Conservation (phyloP, 1,139 yeast species). For the Kurtzmaniella quercitrusa region DNA sequence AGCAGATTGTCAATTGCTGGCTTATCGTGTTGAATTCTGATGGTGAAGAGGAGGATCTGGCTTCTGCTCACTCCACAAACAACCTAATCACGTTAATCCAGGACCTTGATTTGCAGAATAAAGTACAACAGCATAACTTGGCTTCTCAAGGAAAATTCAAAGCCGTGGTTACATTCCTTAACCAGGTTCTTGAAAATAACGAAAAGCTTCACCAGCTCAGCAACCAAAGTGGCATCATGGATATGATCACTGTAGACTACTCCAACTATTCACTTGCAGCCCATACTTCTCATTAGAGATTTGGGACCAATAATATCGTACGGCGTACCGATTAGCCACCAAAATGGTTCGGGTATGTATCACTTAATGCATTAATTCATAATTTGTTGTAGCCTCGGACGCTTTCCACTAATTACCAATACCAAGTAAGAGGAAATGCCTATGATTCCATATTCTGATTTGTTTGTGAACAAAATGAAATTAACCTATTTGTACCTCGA, state of each 20-base stretch:
- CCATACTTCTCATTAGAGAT: constrained; percentile 15
- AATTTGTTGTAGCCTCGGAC: too few relatives aligned
- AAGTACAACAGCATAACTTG: constrained; percentile 58
- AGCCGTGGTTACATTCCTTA: constrained; percentile 45
- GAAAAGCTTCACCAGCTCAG: constrained; percentile 22
- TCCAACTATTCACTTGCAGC: constrained; percentile 38
- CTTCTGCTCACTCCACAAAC: constrained; percentile 12
- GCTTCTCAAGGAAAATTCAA: constrained; percentile 48
- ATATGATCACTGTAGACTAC: constrained; percentile 44
- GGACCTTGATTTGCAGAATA: constrained; percentile 36
- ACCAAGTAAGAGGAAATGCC: too few relatives aligned
- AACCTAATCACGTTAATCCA: constrained; percentile 28
- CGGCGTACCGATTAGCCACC: background rate
- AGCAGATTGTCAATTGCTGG: constrained; percentile 80
- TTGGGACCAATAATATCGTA: too few relatives aligned
- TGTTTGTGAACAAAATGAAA: too few relatives aligned
- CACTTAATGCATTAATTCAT: background rate
- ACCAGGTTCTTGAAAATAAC: constrained; percentile 30
- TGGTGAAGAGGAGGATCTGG: constrained; percentile 8
- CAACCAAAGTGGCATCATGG: constrained; percentile 24
- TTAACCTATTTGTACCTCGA: too few relatives aligned
- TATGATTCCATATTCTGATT: too few relatives aligned
- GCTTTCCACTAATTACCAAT: constrained; percentile 5
- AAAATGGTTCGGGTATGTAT: background rate
- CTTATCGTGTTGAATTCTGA: constrained; percentile 51